These are phyloP conservation scores for Raffaelea ambrosiae DNA, from an alignment of 2,329 filamentous ascomycete genomes.

Conservation along the genomic window DNA sequence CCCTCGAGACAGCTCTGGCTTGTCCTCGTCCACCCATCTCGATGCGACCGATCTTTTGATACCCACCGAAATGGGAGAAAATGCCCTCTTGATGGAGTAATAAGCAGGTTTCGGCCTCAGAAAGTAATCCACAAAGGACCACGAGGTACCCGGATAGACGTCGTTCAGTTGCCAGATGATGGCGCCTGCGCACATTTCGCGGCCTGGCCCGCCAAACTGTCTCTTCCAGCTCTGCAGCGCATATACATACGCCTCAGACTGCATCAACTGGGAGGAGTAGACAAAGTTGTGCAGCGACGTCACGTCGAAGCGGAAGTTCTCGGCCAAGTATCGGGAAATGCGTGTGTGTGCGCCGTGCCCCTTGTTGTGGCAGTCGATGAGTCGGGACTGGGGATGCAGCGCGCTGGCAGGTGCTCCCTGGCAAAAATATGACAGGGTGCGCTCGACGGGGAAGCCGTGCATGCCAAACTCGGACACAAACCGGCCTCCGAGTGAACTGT, in stretches of 20 bases:
- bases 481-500: constrained; percentile 58
- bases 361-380: constrained; percentile 75
- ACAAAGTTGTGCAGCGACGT: constrained; percentile 32
- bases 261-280: constrained; percentile 43
- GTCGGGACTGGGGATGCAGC: constrained; percentile 58
- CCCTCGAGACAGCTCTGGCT: constrained; percentile 26
- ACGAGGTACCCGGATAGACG: constrained; percentile 59
- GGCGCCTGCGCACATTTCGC: constrained; percentile 51
- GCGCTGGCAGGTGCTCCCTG: constrained; percentile 24
- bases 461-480: constrained; percentile 79
- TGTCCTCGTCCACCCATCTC: background rate
- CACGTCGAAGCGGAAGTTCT: constrained; percentile 54
- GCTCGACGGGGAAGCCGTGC: constrained; percentile 62
- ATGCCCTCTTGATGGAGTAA: constrained; percentile 38
- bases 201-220: constrained; percentile 39
- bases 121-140: constrained; percentile 58
- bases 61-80: constrained; percentile 51
- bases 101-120: constrained; percentile 55
- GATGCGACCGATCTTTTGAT: constrained; percentile 21
- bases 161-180: constrained; percentile 65
- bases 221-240: constrained; percentile 47
- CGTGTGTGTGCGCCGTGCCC: constrained; percentile 58
- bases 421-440: constrained; percentile 46
- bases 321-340: constrained; percentile 63
- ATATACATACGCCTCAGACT: constrained; percentile 37